Evolutionary conservation across 305 asterid genomes (phyloP), one percentile per base, ranked within the genome.

Genomic region (Fraxinus albicans): DNA sequence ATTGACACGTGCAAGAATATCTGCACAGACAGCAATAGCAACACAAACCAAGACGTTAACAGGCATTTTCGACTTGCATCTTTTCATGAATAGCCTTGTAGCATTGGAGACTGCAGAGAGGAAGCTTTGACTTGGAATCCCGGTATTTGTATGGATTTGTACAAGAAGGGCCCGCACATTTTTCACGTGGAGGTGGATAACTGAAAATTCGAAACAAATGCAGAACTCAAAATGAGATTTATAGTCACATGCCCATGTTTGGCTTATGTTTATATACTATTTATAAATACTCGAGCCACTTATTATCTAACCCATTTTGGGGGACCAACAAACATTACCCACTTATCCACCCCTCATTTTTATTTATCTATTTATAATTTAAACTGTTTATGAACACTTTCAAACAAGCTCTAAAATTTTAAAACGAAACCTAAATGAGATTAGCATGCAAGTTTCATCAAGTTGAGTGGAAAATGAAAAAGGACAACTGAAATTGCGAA

Each of bases 71-170:
- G 15, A 83, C 82, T 6, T 80, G 86, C 84, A 78, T 78, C 86
- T 87, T 82, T 42, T 83, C 91, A 53, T 90, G 89, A 78, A 96
- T 88, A 12, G 97, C 98, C 89, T 93, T 93, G 91, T 93, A 96
- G 92, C 98, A 96, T 73, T 87, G 89, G 74, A 96, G 97, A 82
- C 99, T 94, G 93, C 99, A 96, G 10, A 96, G 98, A 76, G 99
- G 99, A 81, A 94, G 93, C 88, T 89, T 94, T 27, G 96, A 86
- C 90, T 92, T 96, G 47, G 99, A 94, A 85, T 94, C 99, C 1
- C 99, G 95, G 82, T 96, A 96, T 87, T 87, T 96, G 91, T 92
- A 96, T 7, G 94, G 86, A 84, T 96, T 94, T 82, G 84, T 79
- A 79, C 99, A 96, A 5, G 90, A 88, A 6, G 99, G 98, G 29